Evolutionary conservation across 148 eudicot genomes (phyloP), one percentile per base, ranked within the genome.

Genomic region (Vaccinium macrocarpon): DNA sequence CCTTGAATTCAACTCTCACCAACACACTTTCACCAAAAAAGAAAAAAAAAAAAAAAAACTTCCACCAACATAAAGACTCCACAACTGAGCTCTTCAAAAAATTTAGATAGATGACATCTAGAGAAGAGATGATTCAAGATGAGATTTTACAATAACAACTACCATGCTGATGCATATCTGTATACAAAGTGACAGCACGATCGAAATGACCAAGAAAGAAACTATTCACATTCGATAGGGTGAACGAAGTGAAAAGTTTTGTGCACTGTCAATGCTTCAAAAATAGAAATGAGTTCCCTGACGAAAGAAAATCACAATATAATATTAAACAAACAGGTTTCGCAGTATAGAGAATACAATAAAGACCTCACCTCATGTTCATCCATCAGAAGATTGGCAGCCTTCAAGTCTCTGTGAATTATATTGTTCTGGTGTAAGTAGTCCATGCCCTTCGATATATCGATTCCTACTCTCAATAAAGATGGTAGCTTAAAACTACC

Each of bases 341-440:
- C 14, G 61, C 56, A 18, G 12, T 14, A 72, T 74, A 21, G 38
- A 53, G 9, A 76, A 74, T 29, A 61, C 68, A 81, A 13, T 14
- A 75, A 50, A 21, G 66, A 82, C 77, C 91, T 90, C 87, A 94
- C 98, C 85, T 95, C 98, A 82, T 95, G 92, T 88, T 95, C 98
- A 91, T 95, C 97, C 98, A 95, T 91, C 86, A 95, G 88, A 88
- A 95, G 98, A 87, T 95, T 95, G 83, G 98, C 97, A 84, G 98
- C 96, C 90, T 95, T 95, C 86, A 95, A 84, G 85, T 95, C 98
- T 82, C 98, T 88, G 81, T 95, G 98, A 81, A 95, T 92, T 78
- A 95, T 95, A 85, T 94, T 93, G 84, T 95, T 94, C 89, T 95
- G 98, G 85, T 95, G 98, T 89, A 95, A 89, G 88, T 94, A 95